Conservation (phyloP, 306 rosid genomes). For the Sesbania bispinosa region DNA sequence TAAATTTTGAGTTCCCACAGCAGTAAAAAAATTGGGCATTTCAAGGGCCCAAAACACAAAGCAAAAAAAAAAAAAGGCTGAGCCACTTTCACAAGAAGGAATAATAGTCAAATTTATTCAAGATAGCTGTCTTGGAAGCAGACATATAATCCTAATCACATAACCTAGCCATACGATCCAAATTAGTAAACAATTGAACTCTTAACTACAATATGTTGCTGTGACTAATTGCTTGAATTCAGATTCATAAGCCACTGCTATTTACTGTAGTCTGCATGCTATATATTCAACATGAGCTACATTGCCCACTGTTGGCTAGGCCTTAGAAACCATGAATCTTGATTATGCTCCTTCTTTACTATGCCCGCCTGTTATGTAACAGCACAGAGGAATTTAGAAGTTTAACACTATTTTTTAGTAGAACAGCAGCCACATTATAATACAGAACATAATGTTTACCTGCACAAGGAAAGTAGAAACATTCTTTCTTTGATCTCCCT, state of each 20-base stretch:
- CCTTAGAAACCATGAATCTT: slow-evolving; percentile 59
- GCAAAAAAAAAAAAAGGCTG: background rate
- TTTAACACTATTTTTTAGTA: background rate
- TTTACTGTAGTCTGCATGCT: slow-evolving; percentile 11
- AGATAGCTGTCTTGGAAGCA: slow-evolving; percentile 9
- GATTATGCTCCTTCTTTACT: slow-evolving; percentile 60
- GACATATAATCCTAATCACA: slow-evolving; percentile 36
- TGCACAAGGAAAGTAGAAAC: slow-evolving; percentile 61
- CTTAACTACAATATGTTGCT: slow-evolving; percentile 10
- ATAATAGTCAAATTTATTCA: slow-evolving; percentile 33
- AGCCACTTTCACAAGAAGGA: background rate
- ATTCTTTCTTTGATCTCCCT: slow-evolving; percentile 64
- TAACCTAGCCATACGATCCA: slow-evolving; percentile 18
- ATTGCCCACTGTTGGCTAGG: slow-evolving; percentile 2
- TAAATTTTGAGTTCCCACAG: background rate
- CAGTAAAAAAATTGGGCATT: background rate
- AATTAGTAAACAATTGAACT: background rate
- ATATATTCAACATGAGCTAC: slow-evolving; percentile 20
- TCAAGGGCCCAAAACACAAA: background rate
- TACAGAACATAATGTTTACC: slow-evolving; percentile 21
- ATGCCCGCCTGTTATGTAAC: slow-evolving; percentile 48
- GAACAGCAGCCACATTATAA: background rate
- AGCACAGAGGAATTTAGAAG: background rate
- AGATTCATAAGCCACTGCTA: slow-evolving; percentile 26
- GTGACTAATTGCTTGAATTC: slow-evolving; percentile 23